Base-by-base conservation (phyloP, 805 yeast species). In the Nakazawaea holstii region DNA sequence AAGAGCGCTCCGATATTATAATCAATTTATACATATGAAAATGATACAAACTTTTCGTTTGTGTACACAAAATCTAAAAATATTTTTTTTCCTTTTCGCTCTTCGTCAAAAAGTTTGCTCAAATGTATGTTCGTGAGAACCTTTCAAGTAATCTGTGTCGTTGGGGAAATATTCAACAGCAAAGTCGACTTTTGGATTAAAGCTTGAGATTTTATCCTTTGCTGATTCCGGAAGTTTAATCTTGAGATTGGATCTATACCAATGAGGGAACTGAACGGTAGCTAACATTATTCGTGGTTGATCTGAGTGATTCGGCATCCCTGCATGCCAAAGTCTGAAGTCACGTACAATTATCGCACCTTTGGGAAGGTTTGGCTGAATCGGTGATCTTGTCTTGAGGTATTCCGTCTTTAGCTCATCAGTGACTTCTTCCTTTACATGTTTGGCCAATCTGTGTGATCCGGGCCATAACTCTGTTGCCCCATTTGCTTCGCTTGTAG, bases 391-490 rank as follows among this genome's bases (percentile, higher is more conserved):
- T 13, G 15, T 38, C 24, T 26, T 27, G 8, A 13, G 10, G 9
- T 20, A n/a, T n/a, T 24, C 11, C 9, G 11, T 31, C 9, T 26
- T 26, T 14, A 8, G 5, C 31, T 15, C 32, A 6, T 31, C 32
- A n/a, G 24, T 26, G 13, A 44, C 31, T 11, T 32, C 43, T 9
- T 26, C 33, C n/a, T 10, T 5, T 9, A 39, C 39, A 37, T 10
- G 1, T 32, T 44, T 44, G 33, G 47, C 43, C n/a, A 31, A 27
- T 17, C 39, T 29, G n/a, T 44, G 47, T 14, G 41, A 28, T 13
- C 47, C 47, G 7, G 47, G 47, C 47, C 47, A 44, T 7, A 44
- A 13, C 28, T 44, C 43, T 13, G 47, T 44, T 11, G 47, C 42
- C 13, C 47, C 47, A 38, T 44, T 44, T 20, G 31, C 26, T 26